phyloP scores from a whole-genome alignment of 768 basidiomycete species.

The Agaricus bisporus region DNA sequence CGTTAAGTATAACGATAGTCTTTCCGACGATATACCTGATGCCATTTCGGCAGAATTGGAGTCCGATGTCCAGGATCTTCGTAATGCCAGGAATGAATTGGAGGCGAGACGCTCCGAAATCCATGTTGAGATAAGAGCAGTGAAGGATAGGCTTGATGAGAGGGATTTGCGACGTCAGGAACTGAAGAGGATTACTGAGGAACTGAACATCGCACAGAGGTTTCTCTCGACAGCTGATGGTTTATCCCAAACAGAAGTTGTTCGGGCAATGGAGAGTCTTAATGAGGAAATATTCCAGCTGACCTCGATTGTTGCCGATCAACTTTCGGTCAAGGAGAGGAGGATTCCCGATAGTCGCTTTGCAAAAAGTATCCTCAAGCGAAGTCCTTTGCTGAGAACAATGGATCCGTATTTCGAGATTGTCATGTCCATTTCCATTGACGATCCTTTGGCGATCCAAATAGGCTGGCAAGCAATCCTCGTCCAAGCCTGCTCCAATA shows the following conservation, averaged over 20 bases:
- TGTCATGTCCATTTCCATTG: neutral
- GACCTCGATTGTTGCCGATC: slow-evolving; percentile 37
- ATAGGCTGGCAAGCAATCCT: slow-evolving; percentile 9
- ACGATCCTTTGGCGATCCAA: slow-evolving; percentile 3
- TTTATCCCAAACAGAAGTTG: slow-evolving; percentile 38
- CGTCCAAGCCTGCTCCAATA: neutral
- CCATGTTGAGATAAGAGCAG: slow-evolving; percentile 12
- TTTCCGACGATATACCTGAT: neutral
- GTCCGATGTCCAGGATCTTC: neutral
- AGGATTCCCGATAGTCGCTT: neutral
- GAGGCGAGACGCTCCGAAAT: neutral
- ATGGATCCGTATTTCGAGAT: neutral
- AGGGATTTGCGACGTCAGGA: slow-evolving; percentile 19
- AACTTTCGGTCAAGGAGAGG: slow-evolving; percentile 1
- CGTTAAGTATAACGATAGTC: neutral
- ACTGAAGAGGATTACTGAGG: slow-evolving; percentile 25
- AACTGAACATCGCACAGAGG: slow-evolving; percentile 33
- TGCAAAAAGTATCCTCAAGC: neutral
- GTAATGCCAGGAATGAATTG: neutral
- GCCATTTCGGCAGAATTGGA: neutral
- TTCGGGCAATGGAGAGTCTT: slow-evolving; percentile 29
- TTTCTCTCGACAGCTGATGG: slow-evolving; percentile 39
- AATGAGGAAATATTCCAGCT: slow-evolving; percentile 45
- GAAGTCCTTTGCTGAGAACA: neutral
- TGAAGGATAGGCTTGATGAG: slow-evolving; percentile 16